phyloP scores from a whole-genome alignment of 495 filamentous ascomycete species.

The Hyaloscypha finlandica region DNA sequence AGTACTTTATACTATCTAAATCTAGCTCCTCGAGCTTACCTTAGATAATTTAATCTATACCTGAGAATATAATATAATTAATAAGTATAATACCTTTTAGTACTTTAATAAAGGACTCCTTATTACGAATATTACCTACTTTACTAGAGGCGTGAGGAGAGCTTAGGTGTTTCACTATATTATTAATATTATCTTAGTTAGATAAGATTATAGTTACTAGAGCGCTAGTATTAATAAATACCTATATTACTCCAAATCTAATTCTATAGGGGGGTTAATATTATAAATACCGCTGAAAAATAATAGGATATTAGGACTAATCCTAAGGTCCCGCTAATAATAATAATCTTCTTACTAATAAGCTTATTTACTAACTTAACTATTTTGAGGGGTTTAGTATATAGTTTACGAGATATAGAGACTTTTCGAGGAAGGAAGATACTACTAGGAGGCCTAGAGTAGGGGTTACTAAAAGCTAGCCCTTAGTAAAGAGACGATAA shows the following conservation, averaged over 20 bases:
- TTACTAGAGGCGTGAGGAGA: conserved; percentile 28
- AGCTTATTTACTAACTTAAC: conserved; percentile 37
- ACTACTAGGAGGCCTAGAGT: not conserved
- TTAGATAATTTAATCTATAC: conserved; percentile 46
- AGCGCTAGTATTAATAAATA: conserved; percentile 46
- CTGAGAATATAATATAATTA: conserved; percentile 46
- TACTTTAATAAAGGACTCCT: conserved; percentile 36
- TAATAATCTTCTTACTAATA: conserved; percentile 36
- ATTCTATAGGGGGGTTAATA: conserved; percentile 36
- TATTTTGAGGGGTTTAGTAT: not conserved
- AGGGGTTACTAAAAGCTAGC: no score
- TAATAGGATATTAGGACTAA: conserved; percentile 11
- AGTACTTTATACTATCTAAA: conserved; percentile 38
- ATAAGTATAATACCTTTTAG: conserved; percentile 38
- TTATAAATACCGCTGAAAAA: not conserved
- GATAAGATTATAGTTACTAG: conserved; percentile 53
- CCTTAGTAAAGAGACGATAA: no score
- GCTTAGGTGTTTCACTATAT: conserved; percentile 33
- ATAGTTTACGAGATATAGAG: no score
- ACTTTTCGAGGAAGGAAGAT: not conserved
- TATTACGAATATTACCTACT: conserved; percentile 43
- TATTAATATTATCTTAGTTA: conserved; percentile 36
- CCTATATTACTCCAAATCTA: conserved; percentile 50
- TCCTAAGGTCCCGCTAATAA: conserved; percentile 41
- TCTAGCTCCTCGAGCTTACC: conserved; percentile 39